phyloP scores from a whole-genome alignment of 2,329 filamentous ascomycete species.

The Claviceps sp. region DNA sequence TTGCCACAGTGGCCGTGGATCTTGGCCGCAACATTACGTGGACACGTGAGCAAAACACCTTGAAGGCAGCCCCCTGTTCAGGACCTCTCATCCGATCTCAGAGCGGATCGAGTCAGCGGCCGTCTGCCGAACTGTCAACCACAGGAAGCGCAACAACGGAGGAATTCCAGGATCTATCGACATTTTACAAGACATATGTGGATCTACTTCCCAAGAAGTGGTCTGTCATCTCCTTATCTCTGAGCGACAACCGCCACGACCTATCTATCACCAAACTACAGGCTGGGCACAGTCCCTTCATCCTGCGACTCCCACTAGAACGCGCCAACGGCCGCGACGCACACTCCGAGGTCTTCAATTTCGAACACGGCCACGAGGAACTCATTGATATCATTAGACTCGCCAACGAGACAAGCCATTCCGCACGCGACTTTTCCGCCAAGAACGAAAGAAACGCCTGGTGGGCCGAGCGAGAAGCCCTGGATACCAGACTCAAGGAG shows the following conservation, averaged over 20 bases:
- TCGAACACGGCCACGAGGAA: conserved; percentile 65
- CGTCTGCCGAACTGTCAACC: neutral
- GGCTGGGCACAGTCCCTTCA: conserved; percentile 62
- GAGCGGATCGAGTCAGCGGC: neutral
- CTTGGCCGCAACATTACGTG: conserved; percentile 57
- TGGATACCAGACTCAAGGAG: conserved; percentile 65
- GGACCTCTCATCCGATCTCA: conserved; percentile 22
- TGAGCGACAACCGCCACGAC: conserved; percentile 73
- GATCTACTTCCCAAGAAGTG: conserved; percentile 73
- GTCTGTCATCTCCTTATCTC: conserved; percentile 73
- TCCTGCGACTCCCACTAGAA: conserved; percentile 73
- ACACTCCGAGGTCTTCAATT: conserved; percentile 69
- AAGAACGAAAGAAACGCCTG: conserved; percentile 69
- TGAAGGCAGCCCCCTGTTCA: conserved; percentile 7
- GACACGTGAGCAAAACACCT: conserved; percentile 47
- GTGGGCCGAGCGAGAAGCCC: conserved; percentile 74
- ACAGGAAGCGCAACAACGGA: conserved; percentile 19
- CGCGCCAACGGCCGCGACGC: conserved; percentile 69
- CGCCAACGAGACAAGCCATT: conserved; percentile 75
- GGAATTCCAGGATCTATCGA: conserved; percentile 37
- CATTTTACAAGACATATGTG: conserved; percentile 69
- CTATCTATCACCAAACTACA: conserved; percentile 81
- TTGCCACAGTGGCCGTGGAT: conserved; percentile 53
- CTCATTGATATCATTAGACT: conserved; percentile 69
- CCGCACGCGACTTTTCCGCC: conserved; percentile 52